These are phyloP conservation scores for Diutina mesorugosa DNA, from an alignment of 1,139 yeast genomes.

Conservation along the genomic window DNA sequence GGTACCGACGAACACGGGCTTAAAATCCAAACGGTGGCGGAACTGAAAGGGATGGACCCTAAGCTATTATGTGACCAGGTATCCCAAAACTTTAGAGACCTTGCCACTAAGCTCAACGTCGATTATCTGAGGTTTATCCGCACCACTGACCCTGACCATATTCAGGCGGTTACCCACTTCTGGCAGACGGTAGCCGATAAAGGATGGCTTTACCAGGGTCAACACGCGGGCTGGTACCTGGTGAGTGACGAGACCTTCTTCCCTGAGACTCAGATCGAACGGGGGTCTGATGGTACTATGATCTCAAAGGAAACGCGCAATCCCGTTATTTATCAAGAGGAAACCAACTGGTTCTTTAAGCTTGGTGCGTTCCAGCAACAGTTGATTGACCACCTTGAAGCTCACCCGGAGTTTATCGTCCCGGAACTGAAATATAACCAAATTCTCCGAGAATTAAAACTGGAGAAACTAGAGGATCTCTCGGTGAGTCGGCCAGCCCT, in stretches of 20 bases:
- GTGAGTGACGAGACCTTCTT: slow-evolving; percentile 91
- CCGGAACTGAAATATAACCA: slow-evolving; percentile 50
- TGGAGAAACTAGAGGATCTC: slow-evolving; percentile 42
- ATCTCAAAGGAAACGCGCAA: slow-evolving; percentile 67
- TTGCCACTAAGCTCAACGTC: slow-evolving; percentile 48
- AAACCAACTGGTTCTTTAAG: slow-evolving; percentile 77
- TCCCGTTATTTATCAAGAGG: slow-evolving; percentile 65
- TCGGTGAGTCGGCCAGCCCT: slow-evolving; percentile 76
- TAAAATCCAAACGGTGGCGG: slow-evolving; percentile 70
- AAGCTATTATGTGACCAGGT: slow-evolving; percentile 61
- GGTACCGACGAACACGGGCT: slow-evolving; percentile 98
- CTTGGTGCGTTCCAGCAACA: slow-evolving; percentile 45
- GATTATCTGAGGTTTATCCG: slow-evolving; percentile 69
- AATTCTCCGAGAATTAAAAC: slow-evolving; percentile 45
- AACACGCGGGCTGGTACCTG: slow-evolving; percentile 91
- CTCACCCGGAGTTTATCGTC: slow-evolving; percentile 43
- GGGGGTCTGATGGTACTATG: slow-evolving; percentile 10
- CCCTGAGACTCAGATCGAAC: slow-evolving; percentile 65
- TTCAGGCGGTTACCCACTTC: slow-evolving; percentile 45
- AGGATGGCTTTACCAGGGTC: slow-evolving; percentile 68
- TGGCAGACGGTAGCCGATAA: slow-evolving; percentile 52
- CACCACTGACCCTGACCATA: slow-evolving; percentile 80
- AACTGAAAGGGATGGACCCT: slow-evolving; percentile 38
- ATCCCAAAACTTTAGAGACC: slow-evolving; percentile 44
- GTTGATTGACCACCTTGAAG: slow-evolving; percentile 35